These are phyloP conservation scores for Globisporangium canariense DNA, from an alignment of 352 stramenopile species.

Conservation along the genomic window DNA sequence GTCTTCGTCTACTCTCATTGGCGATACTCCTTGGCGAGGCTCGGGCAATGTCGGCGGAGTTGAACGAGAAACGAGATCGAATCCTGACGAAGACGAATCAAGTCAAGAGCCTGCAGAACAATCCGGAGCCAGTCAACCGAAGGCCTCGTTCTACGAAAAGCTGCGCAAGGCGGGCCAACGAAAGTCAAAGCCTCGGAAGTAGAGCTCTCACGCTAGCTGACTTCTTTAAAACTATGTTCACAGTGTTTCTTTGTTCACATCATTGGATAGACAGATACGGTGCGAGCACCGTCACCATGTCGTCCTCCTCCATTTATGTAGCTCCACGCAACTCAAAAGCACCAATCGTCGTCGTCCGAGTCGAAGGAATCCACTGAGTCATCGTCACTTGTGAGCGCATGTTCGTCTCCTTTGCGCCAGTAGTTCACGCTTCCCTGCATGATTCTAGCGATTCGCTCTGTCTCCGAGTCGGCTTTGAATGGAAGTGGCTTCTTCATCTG, in stretches of 20 bases:
- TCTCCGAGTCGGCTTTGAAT: conserved; percentile 48
- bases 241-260: not conserved
- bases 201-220: not conserved
- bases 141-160: conserved; percentile 78
- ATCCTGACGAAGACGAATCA: conserved; percentile 24
- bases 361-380: conserved; percentile 31
- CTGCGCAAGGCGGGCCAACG: conserved; percentile 53
- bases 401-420: conserved; percentile 47
- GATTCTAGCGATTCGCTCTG: conserved; percentile 74
- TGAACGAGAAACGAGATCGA: conserved; percentile 10
- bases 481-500: not conserved
- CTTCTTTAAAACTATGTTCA: not conserved
- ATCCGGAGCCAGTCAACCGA: conserved; percentile 20
- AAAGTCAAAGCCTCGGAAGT: conserved; percentile 48
- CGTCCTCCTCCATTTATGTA: not conserved
- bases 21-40: not conserved
- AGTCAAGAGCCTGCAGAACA: conserved; percentile 14
- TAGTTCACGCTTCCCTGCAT: conserved; percentile 72
- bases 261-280: too few relatives aligned
- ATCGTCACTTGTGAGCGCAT: conserved; percentile 20
- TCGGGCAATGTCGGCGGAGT: not conserved
- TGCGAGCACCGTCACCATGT: not conserved
- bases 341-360: conserved; percentile 22
- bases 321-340: conserved; percentile 15
- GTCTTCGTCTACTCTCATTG: not conserved